Evolutionary conservation across 371 early-diverging fungal species (phyloP).

Genomic region (Nosema muscidifuracis): DNA sequence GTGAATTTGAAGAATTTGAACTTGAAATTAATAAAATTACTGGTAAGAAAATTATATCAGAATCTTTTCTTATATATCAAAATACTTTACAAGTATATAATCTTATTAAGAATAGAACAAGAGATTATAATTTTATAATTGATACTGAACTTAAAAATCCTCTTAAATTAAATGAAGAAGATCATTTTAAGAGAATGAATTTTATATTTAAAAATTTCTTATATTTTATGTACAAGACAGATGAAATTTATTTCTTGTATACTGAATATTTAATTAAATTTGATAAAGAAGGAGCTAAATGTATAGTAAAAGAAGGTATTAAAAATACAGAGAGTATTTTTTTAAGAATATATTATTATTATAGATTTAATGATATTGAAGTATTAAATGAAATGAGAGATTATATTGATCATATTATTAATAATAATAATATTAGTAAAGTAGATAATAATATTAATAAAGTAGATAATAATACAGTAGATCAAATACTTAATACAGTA

Average conservation of each 20-base stretch:
- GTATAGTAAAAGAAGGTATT: not conserved
- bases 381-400: no score
- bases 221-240: conserved; percentile 6
- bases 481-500: no score
- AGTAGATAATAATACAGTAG: no score
- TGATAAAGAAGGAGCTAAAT: not conserved
- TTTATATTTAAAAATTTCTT: conserved; percentile 21
- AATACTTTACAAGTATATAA: conserved; percentile 36
- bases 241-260: conserved; percentile 30
- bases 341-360: not conserved
- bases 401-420: no score
- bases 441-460: no score
- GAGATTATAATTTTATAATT: conserved; percentile 34
- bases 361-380: no score
- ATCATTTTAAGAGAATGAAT: conserved; percentile 10
- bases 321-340: not conserved
- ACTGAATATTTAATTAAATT: conserved; percentile 24
- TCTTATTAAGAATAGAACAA: conserved; percentile 14
- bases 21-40: conserved; percentile 26
- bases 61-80: conserved; percentile 19
- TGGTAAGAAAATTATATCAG: conserved; percentile 28
- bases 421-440: no score
- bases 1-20: conserved; percentile 54
- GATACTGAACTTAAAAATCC: conserved; percentile 48
- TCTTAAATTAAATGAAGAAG: conserved; percentile 26